Conservation (phyloP, 2,329 filamentous ascomycete genomes). For the Aschersonia sp. region DNA sequence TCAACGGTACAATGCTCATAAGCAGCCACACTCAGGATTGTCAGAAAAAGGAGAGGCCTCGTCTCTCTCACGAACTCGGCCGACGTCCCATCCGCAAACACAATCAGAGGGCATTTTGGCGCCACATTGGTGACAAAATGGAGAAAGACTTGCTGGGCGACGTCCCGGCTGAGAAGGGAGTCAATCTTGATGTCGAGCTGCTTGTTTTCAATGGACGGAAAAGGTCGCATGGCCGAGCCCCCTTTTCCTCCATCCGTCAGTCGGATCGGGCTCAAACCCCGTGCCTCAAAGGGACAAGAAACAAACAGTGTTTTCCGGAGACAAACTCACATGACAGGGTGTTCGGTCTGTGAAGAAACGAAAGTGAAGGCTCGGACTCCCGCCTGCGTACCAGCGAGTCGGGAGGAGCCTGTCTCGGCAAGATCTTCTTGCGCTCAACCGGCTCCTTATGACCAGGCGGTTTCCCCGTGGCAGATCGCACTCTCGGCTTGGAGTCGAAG, state of each 20-base stretch:
- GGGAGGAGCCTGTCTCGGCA: not conserved
- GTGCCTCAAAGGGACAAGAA: too few species aligned
- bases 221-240: not conserved
- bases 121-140: conserved; percentile 1
- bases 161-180: conserved; percentile 2
- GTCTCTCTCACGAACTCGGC: conserved; percentile 1
- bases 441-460: not conserved
- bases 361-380: not conserved
- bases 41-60: conserved; percentile 2
- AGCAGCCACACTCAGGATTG: conserved; percentile 2
- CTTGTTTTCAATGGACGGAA: conserved; percentile 3
- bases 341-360: not conserved
- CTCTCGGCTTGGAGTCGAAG: conserved; percentile 1
- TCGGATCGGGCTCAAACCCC: too few species aligned
- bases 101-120: conserved; percentile 2
- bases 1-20: not conserved
- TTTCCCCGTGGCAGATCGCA: not conserved
- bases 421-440: not conserved
- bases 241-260: not conserved
- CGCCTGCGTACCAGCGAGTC: not conserved
- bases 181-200: conserved; percentile 1
- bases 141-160: conserved; percentile 1
- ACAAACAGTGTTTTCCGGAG: not conserved
- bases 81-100: not conserved
- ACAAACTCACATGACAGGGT: not conserved